These are phyloP conservation scores for Penicillium oxalicum DNA, from an alignment of 2,329 filamentous ascomycete species.

Conservation along the genomic window DNA sequence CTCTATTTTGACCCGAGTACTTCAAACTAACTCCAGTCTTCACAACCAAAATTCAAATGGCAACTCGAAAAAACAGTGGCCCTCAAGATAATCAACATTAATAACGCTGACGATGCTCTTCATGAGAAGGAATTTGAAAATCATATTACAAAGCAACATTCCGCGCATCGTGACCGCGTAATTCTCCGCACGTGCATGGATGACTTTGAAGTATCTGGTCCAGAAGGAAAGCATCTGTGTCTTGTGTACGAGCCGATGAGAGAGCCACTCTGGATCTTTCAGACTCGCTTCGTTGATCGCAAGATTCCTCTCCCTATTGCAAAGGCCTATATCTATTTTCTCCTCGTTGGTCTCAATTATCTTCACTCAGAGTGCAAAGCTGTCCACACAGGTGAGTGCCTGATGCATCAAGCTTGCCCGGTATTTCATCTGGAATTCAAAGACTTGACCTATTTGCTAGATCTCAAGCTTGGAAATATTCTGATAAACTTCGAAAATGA, in stretches of 20 bases:
- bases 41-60: not conserved
- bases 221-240: constrained; percentile 28
- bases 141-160: not conserved
- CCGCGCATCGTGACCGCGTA: not conserved
- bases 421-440: too few relatives aligned
- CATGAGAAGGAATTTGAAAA: not conserved
- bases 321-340: constrained; percentile 29
- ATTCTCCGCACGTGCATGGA: not conserved
- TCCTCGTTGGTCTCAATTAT: constrained; percentile 34
- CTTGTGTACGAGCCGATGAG: constrained; percentile 34
- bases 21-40: not conserved
- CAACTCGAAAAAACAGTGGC: not conserved
- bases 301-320: constrained; percentile 25
- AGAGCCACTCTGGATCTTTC: constrained; percentile 30
- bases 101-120: not conserved
- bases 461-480: constrained; percentile 41
- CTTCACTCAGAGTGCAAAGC: too few relatives aligned
- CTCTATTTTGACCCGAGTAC: not conserved
- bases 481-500: constrained; percentile 28
- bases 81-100: not conserved
- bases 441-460: constrained; percentile 38
- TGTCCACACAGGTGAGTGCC: too few relatives aligned
- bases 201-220: not conserved
- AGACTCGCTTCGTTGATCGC: constrained; percentile 21
- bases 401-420: too few relatives aligned